phyloP scores from a whole-genome alignment of 192 early-diverging fungal species.

The Coemansia reversa region DNA sequence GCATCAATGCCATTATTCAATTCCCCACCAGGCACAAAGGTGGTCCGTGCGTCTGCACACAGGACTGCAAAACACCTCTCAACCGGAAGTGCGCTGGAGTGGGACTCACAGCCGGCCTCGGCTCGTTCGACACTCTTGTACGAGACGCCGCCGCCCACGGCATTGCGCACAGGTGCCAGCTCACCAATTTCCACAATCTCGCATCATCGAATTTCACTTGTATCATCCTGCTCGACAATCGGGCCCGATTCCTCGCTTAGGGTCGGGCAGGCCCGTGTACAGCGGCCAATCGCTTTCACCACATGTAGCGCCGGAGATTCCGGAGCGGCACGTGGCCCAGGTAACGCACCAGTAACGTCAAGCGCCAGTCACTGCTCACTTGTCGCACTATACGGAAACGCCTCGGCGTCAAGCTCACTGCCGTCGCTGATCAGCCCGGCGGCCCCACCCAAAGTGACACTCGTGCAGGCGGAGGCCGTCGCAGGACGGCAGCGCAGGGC shows the following conservation, averaged over 20 bases:
- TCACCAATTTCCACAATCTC: constrained; percentile 38
- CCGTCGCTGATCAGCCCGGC: constrained; percentile 35
- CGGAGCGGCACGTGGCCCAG: background rate
- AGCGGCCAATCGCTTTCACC: constrained; percentile 23
- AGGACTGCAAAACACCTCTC: constrained; percentile 29
- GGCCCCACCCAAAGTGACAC: constrained; percentile 46
- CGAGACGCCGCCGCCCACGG: constrained; percentile 21
- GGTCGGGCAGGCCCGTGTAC: constrained; percentile 7
- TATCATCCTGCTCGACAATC: constrained; percentile 51
- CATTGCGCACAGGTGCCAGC: constrained; percentile 8
- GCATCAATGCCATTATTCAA: constrained; percentile 7
- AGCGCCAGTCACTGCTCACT: constrained; percentile 32
- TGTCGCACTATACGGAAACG: constrained; percentile 25
- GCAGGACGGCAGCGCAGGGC: constrained; percentile 11
- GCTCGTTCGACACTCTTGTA: constrained; percentile 43
- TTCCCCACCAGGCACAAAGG: constrained; percentile 1
- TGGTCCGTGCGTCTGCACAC: constrained; percentile 6
- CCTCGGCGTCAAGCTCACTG: constrained; percentile 11
- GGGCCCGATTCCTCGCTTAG: constrained; percentile 26
- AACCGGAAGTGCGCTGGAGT: constrained; percentile 25
- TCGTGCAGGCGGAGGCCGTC: constrained; percentile 40
- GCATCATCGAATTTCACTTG: constrained; percentile 42
- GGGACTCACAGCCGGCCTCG: constrained; percentile 26
- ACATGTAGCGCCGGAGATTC: background rate
- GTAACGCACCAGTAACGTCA: background rate